These are phyloP conservation scores for Pseudocercospora pini-densiflorae DNA, from an alignment of 2,329 filamentous ascomycete genomes.

Conservation along the genomic window DNA sequence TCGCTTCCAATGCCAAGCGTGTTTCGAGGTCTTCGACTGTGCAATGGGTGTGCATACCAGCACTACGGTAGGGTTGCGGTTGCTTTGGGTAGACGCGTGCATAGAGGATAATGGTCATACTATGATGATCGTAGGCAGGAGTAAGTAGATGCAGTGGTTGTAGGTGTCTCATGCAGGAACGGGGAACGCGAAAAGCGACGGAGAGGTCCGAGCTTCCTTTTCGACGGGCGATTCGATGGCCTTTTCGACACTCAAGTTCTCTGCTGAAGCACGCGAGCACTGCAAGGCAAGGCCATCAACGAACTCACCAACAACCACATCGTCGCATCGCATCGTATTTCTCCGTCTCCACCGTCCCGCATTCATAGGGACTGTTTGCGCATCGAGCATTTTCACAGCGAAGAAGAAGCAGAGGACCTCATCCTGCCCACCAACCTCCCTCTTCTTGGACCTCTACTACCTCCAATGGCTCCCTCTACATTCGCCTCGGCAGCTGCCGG, in stretches of 20 bases:
- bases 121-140: not conserved
- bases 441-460: not conserved
- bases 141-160: not conserved
- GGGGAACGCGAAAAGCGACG: not conserved
- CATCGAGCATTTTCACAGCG: not conserved
- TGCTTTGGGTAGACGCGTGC: not conserved
- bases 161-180: not conserved
- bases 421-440: not conserved
- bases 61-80: not conserved
- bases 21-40: not conserved
- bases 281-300: not conserved
- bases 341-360: not conserved
- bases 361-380: not conserved
- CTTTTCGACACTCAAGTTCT: not conserved
- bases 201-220: not conserved
- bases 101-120: not conserved
- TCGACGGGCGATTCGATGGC: not conserved
- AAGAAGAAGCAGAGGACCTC: not conserved
- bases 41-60: not conserved
- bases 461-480: slow-evolving; percentile 50
- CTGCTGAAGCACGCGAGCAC: not conserved
- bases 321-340: slow-evolving; percentile 1
- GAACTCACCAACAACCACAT: not conserved
- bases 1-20: not conserved
- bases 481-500: slow-evolving; percentile 57